phyloP scores from a whole-genome alignment of 768 basidiomycete genomes.

The Tylopilus intermedius region DNA sequence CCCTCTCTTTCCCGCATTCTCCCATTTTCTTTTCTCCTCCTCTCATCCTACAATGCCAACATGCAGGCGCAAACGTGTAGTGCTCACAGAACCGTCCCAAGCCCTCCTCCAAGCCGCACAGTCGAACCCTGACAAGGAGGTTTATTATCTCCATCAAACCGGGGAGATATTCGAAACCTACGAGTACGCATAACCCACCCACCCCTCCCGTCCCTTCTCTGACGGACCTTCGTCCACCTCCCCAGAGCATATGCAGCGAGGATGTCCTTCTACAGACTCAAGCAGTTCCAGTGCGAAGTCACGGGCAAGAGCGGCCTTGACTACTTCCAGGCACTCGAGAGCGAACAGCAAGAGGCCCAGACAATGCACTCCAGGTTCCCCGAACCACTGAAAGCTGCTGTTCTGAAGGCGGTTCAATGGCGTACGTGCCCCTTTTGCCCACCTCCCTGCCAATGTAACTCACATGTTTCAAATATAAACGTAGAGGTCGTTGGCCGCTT shows the following conservation, averaged over 20 bases:
- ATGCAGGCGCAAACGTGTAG: slow-evolving; percentile 84
- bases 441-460: slow-evolving; percentile 11
- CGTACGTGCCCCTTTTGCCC: slow-evolving; percentile 56
- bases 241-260: slow-evolving; percentile 76
- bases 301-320: slow-evolving; percentile 90
- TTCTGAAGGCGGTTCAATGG: slow-evolving; percentile 93
- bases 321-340: slow-evolving; percentile 91
- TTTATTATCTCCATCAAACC: slow-evolving; percentile 90
- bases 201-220: slow-evolving; percentile 23
- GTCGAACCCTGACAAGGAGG: slow-evolving; percentile 63
- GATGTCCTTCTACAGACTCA: slow-evolving; percentile 90
- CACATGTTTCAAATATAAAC: slow-evolving; percentile 14
- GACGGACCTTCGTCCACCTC: slow-evolving; percentile 14
- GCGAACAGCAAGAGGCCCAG: slow-evolving; percentile 84
- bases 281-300: slow-evolving; percentile 96
- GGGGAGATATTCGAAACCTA: slow-evolving; percentile 97
- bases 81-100: slow-evolving; percentile 77
- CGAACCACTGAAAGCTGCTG: slow-evolving; percentile 84
- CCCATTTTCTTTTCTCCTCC: slow-evolving; percentile 42
- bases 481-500: slow-evolving; percentile 94
- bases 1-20: slow-evolving; percentile 57
- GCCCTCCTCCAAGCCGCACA: slow-evolving; percentile 61
- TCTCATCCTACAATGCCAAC: slow-evolving; percentile 64
- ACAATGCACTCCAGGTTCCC: slow-evolving; percentile 91
- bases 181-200: slow-evolving; percentile 58